Evolutionary conservation across 2,329 filamentous ascomycete genomes (phyloP).

Genomic region (Juglanconis sp.): DNA sequence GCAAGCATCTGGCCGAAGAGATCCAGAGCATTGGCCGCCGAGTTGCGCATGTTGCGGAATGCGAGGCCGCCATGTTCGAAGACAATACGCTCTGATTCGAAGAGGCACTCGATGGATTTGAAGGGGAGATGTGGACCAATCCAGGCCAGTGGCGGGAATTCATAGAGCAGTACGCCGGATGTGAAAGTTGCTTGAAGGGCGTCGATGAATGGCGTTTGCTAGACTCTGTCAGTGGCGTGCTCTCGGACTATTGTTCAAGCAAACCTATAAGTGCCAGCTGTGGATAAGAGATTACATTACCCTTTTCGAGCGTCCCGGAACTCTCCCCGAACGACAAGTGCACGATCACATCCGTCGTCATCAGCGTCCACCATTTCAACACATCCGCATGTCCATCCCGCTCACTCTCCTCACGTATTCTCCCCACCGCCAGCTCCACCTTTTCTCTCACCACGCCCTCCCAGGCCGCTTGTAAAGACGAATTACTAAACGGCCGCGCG

Average conservation of each 20-base stretch:
- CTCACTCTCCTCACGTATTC: conserved; percentile 8
- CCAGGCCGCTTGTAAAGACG: conserved; percentile 10
- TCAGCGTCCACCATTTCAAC: conserved; percentile 42
- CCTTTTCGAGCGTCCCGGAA: conserved; percentile 23
- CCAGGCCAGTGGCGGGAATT: conserved; percentile 2
- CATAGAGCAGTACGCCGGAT: background rate
- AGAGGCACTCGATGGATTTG: background rate
- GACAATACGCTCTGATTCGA: conserved; percentile 9
- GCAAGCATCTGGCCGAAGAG: conserved; percentile 23
- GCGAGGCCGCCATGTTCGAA: conserved; percentile 7
- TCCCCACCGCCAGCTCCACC: conserved; percentile 4
- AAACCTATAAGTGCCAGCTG: no score
- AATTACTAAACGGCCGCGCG: conserved; percentile 13
- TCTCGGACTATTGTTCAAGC: conserved; percentile 26
- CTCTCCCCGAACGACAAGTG: conserved; percentile 40
- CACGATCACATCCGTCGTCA: conserved; percentile 42
- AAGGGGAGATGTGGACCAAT: conserved; percentile 3
- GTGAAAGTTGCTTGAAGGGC: conserved; percentile 5
- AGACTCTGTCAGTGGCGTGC: conserved; percentile 22
- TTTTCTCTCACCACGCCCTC: conserved; percentile 3
- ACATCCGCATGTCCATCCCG: conserved; percentile 31
- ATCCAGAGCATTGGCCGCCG: conserved; percentile 15
- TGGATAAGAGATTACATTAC: background rate
- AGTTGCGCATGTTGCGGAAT: conserved; percentile 7
- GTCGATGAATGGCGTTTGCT: conserved; percentile 24